These are phyloP conservation scores for Reticulascus tulasneorum DNA, from an alignment of 2,329 filamentous ascomycete species.

Conservation along the genomic window DNA sequence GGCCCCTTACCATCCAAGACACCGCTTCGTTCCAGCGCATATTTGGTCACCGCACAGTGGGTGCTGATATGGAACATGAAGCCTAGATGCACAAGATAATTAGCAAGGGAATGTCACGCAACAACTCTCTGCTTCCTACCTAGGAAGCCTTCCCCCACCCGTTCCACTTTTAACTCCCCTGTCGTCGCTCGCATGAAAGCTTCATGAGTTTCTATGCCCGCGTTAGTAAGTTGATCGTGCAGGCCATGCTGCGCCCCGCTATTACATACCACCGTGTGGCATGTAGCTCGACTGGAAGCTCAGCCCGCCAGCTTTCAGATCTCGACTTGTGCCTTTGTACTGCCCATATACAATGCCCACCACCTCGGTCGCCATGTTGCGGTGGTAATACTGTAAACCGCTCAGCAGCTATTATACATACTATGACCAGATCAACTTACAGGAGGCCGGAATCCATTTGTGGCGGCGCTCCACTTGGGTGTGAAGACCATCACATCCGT, in stretches of 20 bases:
- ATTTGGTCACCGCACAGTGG: constrained; percentile 21
- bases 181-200: constrained; percentile 17
- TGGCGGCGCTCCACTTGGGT: constrained; percentile 56
- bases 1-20: constrained; percentile 12
- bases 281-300: constrained; percentile 25
- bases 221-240: background rate
- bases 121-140: too few relatives aligned
- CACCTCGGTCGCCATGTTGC: constrained; percentile 49
- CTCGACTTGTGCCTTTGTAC: constrained; percentile 23
- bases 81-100: constrained; percentile 23
- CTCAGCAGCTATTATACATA: background rate
- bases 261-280: constrained; percentile 19
- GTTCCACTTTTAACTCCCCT: constrained; percentile 15
- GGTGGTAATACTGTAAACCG: constrained; percentile 46
- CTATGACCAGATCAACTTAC: constrained; percentile 4
- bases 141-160: constrained; percentile 19
- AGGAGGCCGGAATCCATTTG: constrained; percentile 53
- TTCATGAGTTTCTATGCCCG: constrained; percentile 16
- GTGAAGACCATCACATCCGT: constrained; percentile 63
- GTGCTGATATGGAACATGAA: constrained; percentile 23
- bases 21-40: constrained; percentile 11
- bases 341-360: constrained; percentile 38
- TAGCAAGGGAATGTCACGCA: too few relatives aligned
- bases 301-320: constrained; percentile 23
- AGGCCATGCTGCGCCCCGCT: constrained; percentile 2